phyloP scores from a whole-genome alignment of 1,284 basidiomycete species.

The Sporisorium sorghi region DNA sequence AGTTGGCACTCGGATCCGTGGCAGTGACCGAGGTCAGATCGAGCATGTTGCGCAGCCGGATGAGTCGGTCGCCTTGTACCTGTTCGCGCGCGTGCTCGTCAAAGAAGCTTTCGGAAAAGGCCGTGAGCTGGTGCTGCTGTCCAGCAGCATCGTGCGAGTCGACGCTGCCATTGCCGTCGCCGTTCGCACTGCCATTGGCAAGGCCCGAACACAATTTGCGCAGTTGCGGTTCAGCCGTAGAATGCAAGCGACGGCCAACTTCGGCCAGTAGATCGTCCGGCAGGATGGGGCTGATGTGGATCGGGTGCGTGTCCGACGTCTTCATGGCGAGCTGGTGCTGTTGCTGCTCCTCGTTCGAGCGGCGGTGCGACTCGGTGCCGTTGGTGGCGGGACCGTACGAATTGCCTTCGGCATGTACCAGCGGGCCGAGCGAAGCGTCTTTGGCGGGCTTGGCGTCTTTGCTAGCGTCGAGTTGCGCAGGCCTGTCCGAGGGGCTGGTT shows the following conservation, averaged over 20 bases:
- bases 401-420: constrained; percentile 13
- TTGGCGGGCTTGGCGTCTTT: constrained; percentile 4
- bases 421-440: constrained; percentile 17
- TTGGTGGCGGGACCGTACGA: constrained; percentile 3
- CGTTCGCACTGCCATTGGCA: not conserved
- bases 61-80: constrained; percentile 52
- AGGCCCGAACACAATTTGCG: constrained; percentile 8
- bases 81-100: constrained; percentile 43
- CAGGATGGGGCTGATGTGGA: constrained; percentile 61
- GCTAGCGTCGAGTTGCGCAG: constrained; percentile 17
- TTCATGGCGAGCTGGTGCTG: constrained; percentile 55
- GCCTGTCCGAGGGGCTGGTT: constrained; percentile 34
- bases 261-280: constrained; percentile 45
- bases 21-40: constrained; percentile 45
- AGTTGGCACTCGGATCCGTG: constrained; percentile 26
- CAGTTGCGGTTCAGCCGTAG: constrained; percentile 30
- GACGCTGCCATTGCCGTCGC: too few relatives aligned
- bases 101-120: constrained; percentile 19
- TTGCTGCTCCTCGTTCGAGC: constrained; percentile 12
- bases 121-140: constrained; percentile 2
- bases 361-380: not conserved
- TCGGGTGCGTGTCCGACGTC: constrained; percentile 66
- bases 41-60: constrained; percentile 51
- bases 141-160: not conserved
- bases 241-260: constrained; percentile 44